A percentile compares a stretch with the other conserved stretches of the same genome.
Conservation (phyloP, 2,329 filamentous ascomycete genomes). For the Colletotrichum echinochloae region DNA sequence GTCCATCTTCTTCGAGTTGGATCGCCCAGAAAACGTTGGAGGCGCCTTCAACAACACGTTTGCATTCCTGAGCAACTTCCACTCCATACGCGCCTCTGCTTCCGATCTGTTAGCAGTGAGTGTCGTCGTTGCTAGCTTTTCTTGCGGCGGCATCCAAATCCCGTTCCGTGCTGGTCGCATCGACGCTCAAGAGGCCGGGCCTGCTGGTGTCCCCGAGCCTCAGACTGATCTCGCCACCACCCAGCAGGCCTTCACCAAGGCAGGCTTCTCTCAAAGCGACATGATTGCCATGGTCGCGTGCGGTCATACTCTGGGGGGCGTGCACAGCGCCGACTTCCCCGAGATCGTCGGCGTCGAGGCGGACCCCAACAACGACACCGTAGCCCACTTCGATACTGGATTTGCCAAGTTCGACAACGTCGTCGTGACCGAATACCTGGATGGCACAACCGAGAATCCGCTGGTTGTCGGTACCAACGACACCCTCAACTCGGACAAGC, state of each 20-base stretch:
- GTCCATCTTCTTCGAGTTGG: slow-evolving; percentile 45
- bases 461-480: slow-evolving; percentile 55
- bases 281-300: slow-evolving; percentile 54
- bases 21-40: slow-evolving; percentile 43
- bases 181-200: slow-evolving; percentile 48
- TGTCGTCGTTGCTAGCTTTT: slow-evolving; percentile 40
- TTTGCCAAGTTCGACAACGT: slow-evolving; percentile 62
- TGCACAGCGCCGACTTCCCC: slow-evolving; percentile 57
- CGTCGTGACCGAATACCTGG: slow-evolving; percentile 58
- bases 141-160: slow-evolving; percentile 44
- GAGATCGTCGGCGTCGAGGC: slow-evolving; percentile 46
- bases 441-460: slow-evolving; percentile 55
- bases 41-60: slow-evolving; percentile 45
- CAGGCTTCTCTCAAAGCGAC: slow-evolving; percentile 48
- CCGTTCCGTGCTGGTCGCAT: slow-evolving; percentile 48
- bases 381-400: slow-evolving; percentile 51
- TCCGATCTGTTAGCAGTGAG: slow-evolving; percentile 46
- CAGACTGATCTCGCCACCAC: slow-evolving; percentile 46
- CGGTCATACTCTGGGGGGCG: slow-evolving; percentile 54
- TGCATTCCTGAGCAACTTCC: slow-evolving; percentile 45
- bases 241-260: slow-evolving; percentile 46
- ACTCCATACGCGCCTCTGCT: slow-evolving; percentile 42
- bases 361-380: slow-evolving; percentile 44
- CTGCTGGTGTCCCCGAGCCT: slow-evolving; percentile 49
- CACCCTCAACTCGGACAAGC: slow-evolving; percentile 55